Conservation (phyloP, 2,329 filamentous ascomycete genomes). For the Penicillium sp. region DNA sequence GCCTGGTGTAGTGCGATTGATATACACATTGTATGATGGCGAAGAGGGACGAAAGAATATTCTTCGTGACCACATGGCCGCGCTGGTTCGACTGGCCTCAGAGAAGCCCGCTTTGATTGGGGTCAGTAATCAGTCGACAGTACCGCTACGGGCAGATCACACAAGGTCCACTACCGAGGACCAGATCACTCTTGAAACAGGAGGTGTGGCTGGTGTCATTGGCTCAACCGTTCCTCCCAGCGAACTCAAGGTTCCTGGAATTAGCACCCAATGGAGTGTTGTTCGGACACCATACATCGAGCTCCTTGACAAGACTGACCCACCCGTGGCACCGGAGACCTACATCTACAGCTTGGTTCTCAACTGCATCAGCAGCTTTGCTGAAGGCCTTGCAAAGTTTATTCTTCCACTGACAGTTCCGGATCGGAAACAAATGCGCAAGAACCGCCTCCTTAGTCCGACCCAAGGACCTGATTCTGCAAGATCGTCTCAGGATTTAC, state of each 20-base stretch:
- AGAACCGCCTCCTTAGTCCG: constrained; percentile 37
- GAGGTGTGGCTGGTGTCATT: constrained; percentile 85
- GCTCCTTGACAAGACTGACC: constrained; percentile 87
- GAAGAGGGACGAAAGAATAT: constrained; percentile 71
- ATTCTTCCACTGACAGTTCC: constrained; percentile 88
- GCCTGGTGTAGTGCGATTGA: constrained; percentile 71
- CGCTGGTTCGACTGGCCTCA: constrained; percentile 87
- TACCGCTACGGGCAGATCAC: constrained; percentile 65
- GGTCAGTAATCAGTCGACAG: constrained; percentile 82
- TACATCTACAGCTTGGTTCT: constrained; percentile 90
- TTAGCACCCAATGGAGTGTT: constrained; percentile 89
- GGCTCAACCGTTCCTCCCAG: constrained; percentile 68
- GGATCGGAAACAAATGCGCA: constrained; percentile 60
- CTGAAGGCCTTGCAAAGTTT: constrained; percentile 90
- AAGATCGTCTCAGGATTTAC: constrained; percentile 31
- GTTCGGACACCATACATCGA: constrained; percentile 87
- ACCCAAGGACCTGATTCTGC: constrained; percentile 38
- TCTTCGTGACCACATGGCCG: constrained; percentile 77
- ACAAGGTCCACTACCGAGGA: constrained; percentile 65
- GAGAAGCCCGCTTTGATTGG: constrained; percentile 90
- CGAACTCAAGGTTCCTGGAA: constrained; percentile 68
- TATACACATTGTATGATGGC: constrained; percentile 79
- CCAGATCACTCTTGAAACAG: constrained; percentile 85
- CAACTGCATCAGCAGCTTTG: constrained; percentile 84
- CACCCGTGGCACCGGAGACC: constrained; percentile 81